These are phyloP conservation scores for Nicotiana knightiana DNA, from an alignment of 257 asterid genomes.

Conservation along the genomic window DNA sequence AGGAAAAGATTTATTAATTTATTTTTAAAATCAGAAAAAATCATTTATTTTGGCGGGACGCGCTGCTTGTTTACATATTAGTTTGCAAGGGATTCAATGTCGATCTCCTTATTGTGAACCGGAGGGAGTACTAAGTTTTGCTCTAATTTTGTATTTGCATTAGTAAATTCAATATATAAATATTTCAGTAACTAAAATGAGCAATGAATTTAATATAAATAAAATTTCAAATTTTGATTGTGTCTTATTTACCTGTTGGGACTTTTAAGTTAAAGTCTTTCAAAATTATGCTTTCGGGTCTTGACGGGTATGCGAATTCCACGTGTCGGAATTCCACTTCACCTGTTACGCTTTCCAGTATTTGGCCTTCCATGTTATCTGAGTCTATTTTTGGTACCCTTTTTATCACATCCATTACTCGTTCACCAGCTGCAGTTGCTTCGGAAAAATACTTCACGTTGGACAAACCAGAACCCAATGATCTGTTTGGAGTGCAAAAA, in stretches of 20 bases:
- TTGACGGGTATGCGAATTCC: constrained; percentile 65
- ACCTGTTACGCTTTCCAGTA: constrained; percentile 43
- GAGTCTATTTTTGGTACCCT: constrained; percentile 79
- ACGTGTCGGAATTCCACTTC: constrained; percentile 62
- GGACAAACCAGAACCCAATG: constrained; percentile 79
- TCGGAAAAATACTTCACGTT: constrained; percentile 67
- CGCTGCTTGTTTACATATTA: too few species aligned
- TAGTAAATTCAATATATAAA: too few species aligned
- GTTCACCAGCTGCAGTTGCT: constrained; percentile 73
- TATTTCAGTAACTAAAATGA: too few species aligned
- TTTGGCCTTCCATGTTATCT: constrained; percentile 57
- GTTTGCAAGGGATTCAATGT: too few species aligned
- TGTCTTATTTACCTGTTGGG: constrained; percentile 44
- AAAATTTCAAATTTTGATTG: too few species aligned
- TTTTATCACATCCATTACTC: constrained; percentile 53
- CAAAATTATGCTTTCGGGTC: constrained; percentile 66
- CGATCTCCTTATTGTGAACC: too few species aligned
- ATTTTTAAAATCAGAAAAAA: too few species aligned
- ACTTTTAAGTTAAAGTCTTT: constrained; percentile 52
- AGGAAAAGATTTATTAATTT: too few species aligned
- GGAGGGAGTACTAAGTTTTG: too few species aligned
- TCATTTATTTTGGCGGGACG: too few species aligned
- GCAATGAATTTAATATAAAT: too few species aligned
- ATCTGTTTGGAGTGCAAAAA: constrained; percentile 24
- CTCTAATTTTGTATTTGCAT: too few species aligned